Evolutionary conservation across 495 filamentous ascomycete species (phyloP), one percentile per base, ranked within the genome.

Genomic region (Astrocystis sublimbata): DNA sequence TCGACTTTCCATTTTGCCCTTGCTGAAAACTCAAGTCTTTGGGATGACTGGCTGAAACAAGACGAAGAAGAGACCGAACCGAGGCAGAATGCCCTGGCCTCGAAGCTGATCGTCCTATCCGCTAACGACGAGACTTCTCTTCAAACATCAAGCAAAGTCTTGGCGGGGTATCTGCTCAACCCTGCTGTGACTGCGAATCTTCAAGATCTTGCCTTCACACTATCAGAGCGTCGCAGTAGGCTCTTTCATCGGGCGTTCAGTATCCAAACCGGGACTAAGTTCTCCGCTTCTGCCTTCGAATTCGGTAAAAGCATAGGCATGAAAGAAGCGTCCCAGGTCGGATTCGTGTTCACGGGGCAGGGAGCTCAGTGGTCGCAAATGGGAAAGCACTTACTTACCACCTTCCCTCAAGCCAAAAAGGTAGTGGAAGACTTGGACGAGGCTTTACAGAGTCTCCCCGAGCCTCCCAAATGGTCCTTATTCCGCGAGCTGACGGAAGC

Each of bases 281-380:
- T 60, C 26, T 2, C 2, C 2, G 42, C 23, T 8, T 2, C 5
- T 28, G 12, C 13, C 5, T 21, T 9, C 1, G 13, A 42, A 3
- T 26, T 36, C 10, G 23, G 30, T n/a, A 47, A 33, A 42, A 21
- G 43, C 30, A 21, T 5, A 2, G 12, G 1, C 6, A n/a, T n/a
- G n/a, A n/a, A n/a, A n/a, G 5, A 50, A 13, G 13, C 47, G 1
- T 69, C 72, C 0, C 38, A 43, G 12, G 38, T 78, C 9, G 70
- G 63, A 2, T 75, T 76, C 17, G 68, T 79, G 26, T 81, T 81
- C 60, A 79, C 78, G 0, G 78, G 78, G 0, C 78, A 81, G 56
- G 78, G 78, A 0, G 73, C 75, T 0, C 78, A 81, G 52, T 81
- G 78, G 78, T 54, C 70, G 1, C 19, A 65, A 23, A 81, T 81